These are phyloP conservation scores for Penicillium flavigenum DNA, from an alignment of 495 filamentous ascomycete species.

Conservation along the genomic window DNA sequence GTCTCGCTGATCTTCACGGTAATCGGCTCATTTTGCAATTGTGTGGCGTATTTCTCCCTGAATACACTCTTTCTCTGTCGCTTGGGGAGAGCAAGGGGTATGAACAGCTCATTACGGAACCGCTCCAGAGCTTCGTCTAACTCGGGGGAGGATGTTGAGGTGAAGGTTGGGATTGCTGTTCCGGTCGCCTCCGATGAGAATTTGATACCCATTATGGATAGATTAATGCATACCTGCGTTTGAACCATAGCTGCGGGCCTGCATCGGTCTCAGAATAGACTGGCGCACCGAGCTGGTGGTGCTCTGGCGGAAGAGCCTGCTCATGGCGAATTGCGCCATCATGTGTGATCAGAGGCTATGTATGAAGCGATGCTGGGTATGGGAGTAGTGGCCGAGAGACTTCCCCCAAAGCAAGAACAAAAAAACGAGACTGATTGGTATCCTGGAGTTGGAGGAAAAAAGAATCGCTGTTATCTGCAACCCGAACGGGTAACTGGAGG, in stretches of 20 bases:
- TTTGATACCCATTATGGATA: background rate
- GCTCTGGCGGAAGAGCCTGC: constrained; percentile 41
- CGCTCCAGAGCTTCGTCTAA: constrained; percentile 51
- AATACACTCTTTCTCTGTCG: constrained; percentile 57
- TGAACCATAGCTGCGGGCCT: constrained; percentile 35
- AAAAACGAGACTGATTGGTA: constrained; percentile 14
- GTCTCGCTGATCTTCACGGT: constrained; percentile 57
- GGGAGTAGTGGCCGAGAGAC: background rate
- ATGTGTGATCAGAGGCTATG: background rate
- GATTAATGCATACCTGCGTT: constrained; percentile 31
- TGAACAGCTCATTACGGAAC: constrained; percentile 64
- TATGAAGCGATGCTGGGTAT: background rate
- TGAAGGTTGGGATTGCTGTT: constrained; percentile 50
- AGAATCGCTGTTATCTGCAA: constrained; percentile 16
- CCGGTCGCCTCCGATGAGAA: constrained; percentile 1
- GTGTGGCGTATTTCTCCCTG: constrained; percentile 47
- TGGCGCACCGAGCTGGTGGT: constrained; percentile 31
- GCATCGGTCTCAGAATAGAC: constrained; percentile 32
- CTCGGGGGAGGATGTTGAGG: constrained; percentile 49
- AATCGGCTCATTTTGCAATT: constrained; percentile 58
- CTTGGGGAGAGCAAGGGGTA: constrained; percentile 58
- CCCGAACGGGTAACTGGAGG: constrained; percentile 24
- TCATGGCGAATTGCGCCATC: constrained; percentile 45
- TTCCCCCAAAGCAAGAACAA: constrained; percentile 1
- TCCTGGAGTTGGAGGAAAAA: constrained; percentile 11